These are phyloP conservation scores for Dactylellina parvicollis DNA, from an alignment of 2,329 filamentous ascomycete species.

Conservation along the genomic window DNA sequence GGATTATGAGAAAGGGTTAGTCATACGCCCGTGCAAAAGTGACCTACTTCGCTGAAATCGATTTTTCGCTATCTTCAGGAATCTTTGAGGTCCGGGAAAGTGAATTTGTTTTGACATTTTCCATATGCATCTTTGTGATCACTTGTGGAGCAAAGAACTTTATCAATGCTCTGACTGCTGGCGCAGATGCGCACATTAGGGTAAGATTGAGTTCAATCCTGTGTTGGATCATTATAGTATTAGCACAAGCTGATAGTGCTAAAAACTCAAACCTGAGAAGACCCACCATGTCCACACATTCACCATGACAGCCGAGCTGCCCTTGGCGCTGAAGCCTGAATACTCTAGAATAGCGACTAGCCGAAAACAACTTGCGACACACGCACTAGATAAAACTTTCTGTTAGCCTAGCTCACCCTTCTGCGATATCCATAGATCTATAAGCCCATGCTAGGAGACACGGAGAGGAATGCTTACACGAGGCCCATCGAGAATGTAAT, in stretches of 20 bases:
- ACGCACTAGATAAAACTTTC: constrained; percentile 2
- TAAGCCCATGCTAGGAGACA: not conserved
- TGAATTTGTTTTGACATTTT: too few relatives aligned
- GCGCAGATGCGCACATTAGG: constrained; percentile 22
- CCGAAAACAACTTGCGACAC: constrained; percentile 10
- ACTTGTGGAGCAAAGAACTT: not conserved
- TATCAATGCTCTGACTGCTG: constrained; percentile 13
- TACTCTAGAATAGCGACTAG: constrained; percentile 13
- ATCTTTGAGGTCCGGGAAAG: too few relatives aligned
- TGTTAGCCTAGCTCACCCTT: too few relatives aligned
- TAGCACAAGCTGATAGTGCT: too few relatives aligned
- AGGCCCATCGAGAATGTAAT: constrained; percentile 15
- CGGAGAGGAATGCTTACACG: constrained; percentile 1
- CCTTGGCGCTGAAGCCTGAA: not conserved
- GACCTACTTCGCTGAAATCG: too few relatives aligned
- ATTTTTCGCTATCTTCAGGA: too few relatives aligned
- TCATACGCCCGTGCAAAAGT: too few relatives aligned
- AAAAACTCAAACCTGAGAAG: too few relatives aligned
- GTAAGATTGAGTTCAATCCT: constrained; percentile 29
- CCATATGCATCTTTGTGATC: too few relatives aligned
- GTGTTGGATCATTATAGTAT: not conserved
- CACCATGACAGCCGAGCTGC: constrained; percentile 17
- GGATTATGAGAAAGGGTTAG: too few relatives aligned
- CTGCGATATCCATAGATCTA: too few relatives aligned
- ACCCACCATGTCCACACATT: constrained; percentile 25